phyloP scores from a whole-genome alignment of 345 rosid genomes.

The Corchorus capsularis region DNA sequence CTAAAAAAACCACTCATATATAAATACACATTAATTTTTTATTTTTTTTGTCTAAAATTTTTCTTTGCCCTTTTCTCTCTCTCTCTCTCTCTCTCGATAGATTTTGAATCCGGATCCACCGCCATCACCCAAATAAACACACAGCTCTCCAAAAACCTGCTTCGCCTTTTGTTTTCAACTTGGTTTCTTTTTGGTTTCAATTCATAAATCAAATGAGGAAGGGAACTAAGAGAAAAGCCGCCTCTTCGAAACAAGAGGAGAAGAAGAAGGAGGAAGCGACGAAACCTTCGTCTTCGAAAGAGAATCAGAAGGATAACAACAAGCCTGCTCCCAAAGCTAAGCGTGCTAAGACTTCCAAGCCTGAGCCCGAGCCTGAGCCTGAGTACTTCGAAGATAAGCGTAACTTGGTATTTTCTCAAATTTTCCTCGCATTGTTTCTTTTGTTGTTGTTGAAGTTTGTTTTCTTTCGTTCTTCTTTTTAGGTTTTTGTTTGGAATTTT shows the following conservation, averaged over 20 bases:
- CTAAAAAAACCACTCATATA: neutral
- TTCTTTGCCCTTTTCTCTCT: neutral
- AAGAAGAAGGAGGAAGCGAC: conserved; percentile 24
- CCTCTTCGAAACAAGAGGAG: conserved; percentile 25
- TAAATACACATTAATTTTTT: neutral
- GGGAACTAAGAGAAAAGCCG: conserved; percentile 46
- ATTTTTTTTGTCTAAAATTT: neutral
- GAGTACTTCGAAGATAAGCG: conserved; percentile 87
- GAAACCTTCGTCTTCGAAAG: conserved; percentile 30
- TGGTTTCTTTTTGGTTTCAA: neutral
- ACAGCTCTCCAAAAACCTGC: conserved; percentile 9
- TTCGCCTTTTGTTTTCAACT: neutral
- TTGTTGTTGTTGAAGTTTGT: neutral
- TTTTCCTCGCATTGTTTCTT: neutral
- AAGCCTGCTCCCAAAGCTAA: conserved; percentile 52
- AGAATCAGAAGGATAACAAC: conserved; percentile 22
- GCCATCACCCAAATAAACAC: conserved; percentile 20
- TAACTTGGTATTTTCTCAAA: conserved; percentile 55
- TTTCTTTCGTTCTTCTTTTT: neutral
- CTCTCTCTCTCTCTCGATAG: conserved; percentile 9
- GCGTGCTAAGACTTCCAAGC: conserved; percentile 51
- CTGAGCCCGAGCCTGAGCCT: conserved; percentile 47
- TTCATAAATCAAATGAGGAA: conserved; percentile 37
- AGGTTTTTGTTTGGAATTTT: neutral
- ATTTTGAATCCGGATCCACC: conserved; percentile 37